Conservation (phyloP, 108 stramenopile species). For the Cyclotella kingstonii region DNA sequence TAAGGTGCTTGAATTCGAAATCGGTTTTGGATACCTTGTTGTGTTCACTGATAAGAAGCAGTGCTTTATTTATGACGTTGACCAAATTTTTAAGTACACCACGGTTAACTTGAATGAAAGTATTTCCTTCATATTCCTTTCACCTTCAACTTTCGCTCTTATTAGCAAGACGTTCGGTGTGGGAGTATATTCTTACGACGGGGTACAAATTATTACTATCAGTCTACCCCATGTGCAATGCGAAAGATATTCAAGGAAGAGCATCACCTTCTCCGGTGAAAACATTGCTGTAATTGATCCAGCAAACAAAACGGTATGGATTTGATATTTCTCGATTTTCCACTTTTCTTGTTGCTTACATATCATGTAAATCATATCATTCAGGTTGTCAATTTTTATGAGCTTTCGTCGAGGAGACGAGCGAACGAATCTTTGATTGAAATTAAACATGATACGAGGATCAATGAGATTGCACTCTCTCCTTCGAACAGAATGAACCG, state of each 20-base stretch:
- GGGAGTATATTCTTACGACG: background rate
- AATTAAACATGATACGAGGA: background rate
- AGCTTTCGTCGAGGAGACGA: background rate
- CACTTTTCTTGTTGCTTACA: background rate
- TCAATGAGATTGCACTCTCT: background rate
- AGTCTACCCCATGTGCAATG: background rate
- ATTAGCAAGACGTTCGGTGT: slow-evolving; percentile 4
- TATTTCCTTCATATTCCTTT: slow-evolving; percentile 39
- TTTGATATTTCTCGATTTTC: background rate
- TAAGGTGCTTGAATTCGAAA: slow-evolving; percentile 52
- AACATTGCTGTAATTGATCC: too few relatives aligned
- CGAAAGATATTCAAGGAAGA: too few relatives aligned
- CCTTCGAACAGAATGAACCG: slow-evolving; percentile 2
- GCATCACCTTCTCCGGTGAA: too few relatives aligned
- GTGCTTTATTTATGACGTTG: slow-evolving; percentile 49
- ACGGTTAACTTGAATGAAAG: slow-evolving; percentile 42
- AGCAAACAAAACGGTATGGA: too few relatives aligned
- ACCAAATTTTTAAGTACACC: slow-evolving; percentile 56
- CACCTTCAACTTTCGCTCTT: slow-evolving; percentile 25
- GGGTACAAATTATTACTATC: background rate
- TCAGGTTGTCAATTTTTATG: background rate
- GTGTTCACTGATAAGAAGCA: slow-evolving; percentile 58
- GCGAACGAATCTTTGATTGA: background rate
- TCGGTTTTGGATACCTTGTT: slow-evolving; percentile 55
- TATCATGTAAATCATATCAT: background rate